Percentiles rank a stretch among this genome's conserved stretches.
phyloP scores from a whole-genome alignment of 1,139 yeast genomes.

The Geotrichum carabidarum region DNA sequence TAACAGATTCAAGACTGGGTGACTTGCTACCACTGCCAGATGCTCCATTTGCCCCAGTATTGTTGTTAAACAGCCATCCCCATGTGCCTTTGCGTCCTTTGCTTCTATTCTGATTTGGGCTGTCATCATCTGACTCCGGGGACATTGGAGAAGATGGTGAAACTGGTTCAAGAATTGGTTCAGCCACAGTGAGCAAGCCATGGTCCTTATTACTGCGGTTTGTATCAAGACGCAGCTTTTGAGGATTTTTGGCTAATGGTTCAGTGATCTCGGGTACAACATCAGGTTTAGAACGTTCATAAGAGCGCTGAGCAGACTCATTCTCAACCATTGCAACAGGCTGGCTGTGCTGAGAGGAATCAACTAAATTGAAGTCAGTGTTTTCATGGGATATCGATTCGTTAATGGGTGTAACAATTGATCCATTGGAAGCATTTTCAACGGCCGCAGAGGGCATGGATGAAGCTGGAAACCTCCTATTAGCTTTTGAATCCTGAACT shows the following conservation, averaged over 20 bases:
- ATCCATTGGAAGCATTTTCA: background rate
- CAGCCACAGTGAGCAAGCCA: background rate
- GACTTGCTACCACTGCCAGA: background rate
- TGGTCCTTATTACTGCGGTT: background rate
- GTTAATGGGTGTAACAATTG: too few species aligned
- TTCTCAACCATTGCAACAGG: too few species aligned
- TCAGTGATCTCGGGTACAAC: too few species aligned
- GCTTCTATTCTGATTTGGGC: conserved; percentile 11
- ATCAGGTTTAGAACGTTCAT: too few species aligned
- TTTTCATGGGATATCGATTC: too few species aligned
- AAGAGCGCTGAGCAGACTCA: too few species aligned
- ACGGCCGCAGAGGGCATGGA: background rate
- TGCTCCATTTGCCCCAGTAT: background rate
- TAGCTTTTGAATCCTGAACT: background rate
- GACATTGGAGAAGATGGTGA: conserved; percentile 7
- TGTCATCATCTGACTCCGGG: conserved; percentile 15
- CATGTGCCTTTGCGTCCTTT: conserved; percentile 25
- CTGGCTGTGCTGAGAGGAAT: too few species aligned
- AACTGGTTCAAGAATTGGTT: background rate
- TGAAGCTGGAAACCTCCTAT: background rate
- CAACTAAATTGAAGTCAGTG: too few species aligned
- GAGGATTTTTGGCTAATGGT: too few species aligned
- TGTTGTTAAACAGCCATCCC: conserved; percentile 27
- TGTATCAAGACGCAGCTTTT: background rate
- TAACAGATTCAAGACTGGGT: background rate